Evolutionary conservation across 2,329 filamentous ascomycete genomes (phyloP), one percentile per base, ranked within the genome.

Genomic region (Pseudophaeomoniella oleicola): DNA sequence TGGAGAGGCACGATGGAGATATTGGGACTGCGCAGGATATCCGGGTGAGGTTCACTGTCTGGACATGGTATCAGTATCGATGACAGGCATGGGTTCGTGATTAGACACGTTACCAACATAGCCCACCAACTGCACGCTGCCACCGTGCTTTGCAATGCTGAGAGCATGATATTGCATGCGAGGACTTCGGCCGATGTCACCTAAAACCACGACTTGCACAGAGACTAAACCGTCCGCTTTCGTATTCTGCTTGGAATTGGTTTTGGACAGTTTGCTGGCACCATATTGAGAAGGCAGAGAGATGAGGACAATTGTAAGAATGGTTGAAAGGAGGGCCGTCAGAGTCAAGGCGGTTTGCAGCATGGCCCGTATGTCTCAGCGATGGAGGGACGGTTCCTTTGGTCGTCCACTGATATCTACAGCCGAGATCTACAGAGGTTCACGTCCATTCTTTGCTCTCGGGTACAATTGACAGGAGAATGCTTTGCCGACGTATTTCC

Each of bases 151-250:
- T 30, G 85, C 84, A 50, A 96, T 77, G 55, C 88, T 96, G 47
- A 94, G 66, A 14, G 88, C 88, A 69, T 98, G 90, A 50, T 98
- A 96, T 54, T 96, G 87, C 88, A 98, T 98, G 39, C 90, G 84
- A 35, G 90, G 90, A 54, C 88, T 96, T 32, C 87, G 76, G 29
- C 90, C 90, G 55, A 98, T 87, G 53, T 98, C 90, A 32, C 90
- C 90, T 17, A 98, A 71, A 13, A 98, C 90, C 12, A 98, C 69
- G 36, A 98, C 75, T 57, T 94, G 85, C 31, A 88, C 71, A 1
- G 67, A 70, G 22, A 63, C 59, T 39, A 67, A 27, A 13, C 59
- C 27, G 50, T 46, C 39, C 47, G 17, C 18, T 36, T 39, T 39
- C 40, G 17, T 19, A 14, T 13, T 41, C 44, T 36, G 44, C 51